Evolutionary conservation across 129 eudicot genomes (phyloP), one percentile per base, ranked within the genome.

Genomic region (Smallanthus sonchifolius): DNA sequence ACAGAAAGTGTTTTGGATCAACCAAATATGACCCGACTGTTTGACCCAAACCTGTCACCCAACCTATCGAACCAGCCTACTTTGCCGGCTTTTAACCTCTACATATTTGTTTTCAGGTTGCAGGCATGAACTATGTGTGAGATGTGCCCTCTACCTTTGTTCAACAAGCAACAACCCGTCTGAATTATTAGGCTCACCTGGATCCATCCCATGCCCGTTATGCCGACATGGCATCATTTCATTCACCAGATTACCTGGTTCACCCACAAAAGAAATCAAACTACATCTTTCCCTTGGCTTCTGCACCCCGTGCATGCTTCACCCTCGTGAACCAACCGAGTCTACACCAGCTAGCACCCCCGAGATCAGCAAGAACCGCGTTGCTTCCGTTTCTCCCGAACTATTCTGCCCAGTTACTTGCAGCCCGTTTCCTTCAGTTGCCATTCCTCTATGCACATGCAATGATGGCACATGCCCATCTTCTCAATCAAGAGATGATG

Each of bases 271-370:
- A 70, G 96, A 84, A 74, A 83, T 75, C 7, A 91, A 91, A 82
- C 75, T 82, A 40, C 96, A 85, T 17, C 55, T 78, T 65, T 85
- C 99, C 34, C 88, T 88, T 2, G 64, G 94, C 72, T 81, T 95
- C 48, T 95, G 97, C 48, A 88, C 88, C 11, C 94, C 99, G 0
- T 94, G 99, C 96, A 88, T 88, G 93, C 92, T 94, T 80, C 98
- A 88, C 73, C 86, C 89, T 28, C 84, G 87, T 51, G 98, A 86
- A 68, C 76, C 86, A 34, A 84, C 83, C 37, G 77, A 68, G 40
- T 80, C 91, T 39, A 79, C 84, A 32, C 80, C 88, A 24, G 74
- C 73, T 47, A 66, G 82, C 49, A 80, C 91, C 44, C 85, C 88
- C 0, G 92, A 87, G 44, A 75, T 83, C 14, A 69, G 86, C 74